Conservation (phyloP, 208 protist genomes). For the Leishmania martiniquensis region DNA sequence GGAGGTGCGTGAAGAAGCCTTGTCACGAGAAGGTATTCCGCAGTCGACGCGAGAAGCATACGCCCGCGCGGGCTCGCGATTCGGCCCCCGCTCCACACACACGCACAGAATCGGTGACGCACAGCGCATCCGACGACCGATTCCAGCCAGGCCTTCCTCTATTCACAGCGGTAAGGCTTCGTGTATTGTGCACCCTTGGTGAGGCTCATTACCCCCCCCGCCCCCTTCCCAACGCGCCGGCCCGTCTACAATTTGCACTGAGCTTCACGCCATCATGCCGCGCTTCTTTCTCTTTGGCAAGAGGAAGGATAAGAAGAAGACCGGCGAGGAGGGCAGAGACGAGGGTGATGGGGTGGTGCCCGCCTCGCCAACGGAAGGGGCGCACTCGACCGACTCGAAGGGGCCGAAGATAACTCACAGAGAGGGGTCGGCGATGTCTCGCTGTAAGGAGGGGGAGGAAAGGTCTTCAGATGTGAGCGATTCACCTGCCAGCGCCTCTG, state of each 20-base stretch:
- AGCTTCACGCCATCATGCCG: slow-evolving; percentile 23
- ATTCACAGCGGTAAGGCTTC: background rate
- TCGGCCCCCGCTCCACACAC: background rate
- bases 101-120: slow-evolving; percentile 10
- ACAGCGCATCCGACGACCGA: background rate
- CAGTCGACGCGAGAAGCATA: background rate
- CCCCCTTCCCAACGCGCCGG: background rate
- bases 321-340: background rate
- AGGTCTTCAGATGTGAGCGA: background rate
- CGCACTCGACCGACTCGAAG: slow-evolving; percentile 1
- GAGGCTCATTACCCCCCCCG: background rate
- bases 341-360: slow-evolving; percentile 2
- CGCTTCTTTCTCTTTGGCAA: slow-evolving; percentile 43
- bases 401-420: background rate
- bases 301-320: slow-evolving; percentile 51
- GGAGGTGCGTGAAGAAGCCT: background rate
- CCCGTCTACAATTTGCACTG: too few relatives aligned
- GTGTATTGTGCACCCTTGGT: background rate
- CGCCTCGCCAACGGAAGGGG: background rate
- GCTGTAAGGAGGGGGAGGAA: too few relatives aligned
- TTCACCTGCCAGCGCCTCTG: background rate
- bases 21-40: background rate
- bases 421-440: background rate
- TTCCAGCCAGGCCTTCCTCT: background rate
- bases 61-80: background rate